Evolutionary conservation across 208 protist genomes (phyloP), one percentile per base, ranked within the genome.

Genomic region (Endotrypanum monterogeii): DNA sequence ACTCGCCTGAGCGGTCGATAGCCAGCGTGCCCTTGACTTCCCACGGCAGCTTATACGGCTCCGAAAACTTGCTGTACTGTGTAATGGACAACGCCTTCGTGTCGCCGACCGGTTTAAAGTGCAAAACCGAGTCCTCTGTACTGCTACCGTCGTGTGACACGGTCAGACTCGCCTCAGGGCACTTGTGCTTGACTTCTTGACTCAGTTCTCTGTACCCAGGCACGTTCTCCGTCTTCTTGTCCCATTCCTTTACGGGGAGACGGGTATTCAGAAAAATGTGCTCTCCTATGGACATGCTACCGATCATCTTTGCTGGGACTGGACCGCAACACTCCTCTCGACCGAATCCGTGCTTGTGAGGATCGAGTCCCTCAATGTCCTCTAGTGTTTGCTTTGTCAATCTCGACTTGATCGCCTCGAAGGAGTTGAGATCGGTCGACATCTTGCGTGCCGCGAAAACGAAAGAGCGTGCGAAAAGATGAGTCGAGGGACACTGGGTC

Each of bases 361-460:
- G 83, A 74, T 98, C 90, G 35, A 98, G 73, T 28, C 88, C 93
- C 67, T 98, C 94, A 76, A 98, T 98, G 68, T 98, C 94, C 55
- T 84, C 69, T 44, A 96, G 80, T 18, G 90, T 89, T 61, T 92
- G 72, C 37, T 58, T 41, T 23, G 79, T 89, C 18, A 96, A 80
- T 50, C 74, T 76, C 50, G 74, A 46, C 66, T 89, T 85, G 74
- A 96, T 78, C 18, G 82, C 82, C 57, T 91, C 84, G 35, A 91
- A 87, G 1, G 82, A 84, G 82, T 93, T 91, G 4, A 79, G 71
- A 44, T 89, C 80, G 57, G 46, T 12, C 20, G 60, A 30, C 60
- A 46, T 65, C 32, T 46, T 48, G 60, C 37, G 16, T 23, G n/a
- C 37, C 0, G 60, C 25, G 16, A 18, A 2, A 25, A 23, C 23